Evolutionary conservation across 2,329 filamentous ascomycete genomes (phyloP).

Genomic region (Xylaria sp.): DNA sequence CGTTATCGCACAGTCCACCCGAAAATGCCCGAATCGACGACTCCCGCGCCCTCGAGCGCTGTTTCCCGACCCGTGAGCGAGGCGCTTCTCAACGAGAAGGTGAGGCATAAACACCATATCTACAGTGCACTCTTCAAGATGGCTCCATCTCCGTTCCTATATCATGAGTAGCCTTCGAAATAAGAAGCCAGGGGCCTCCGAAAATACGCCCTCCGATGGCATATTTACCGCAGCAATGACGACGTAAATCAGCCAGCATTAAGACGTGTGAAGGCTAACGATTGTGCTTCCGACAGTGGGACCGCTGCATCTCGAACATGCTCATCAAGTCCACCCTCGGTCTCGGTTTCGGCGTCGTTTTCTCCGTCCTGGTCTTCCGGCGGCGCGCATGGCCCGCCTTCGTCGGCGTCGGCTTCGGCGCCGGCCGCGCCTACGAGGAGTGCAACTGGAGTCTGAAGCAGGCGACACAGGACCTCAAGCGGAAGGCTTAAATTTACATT

Average conservation of each 20-base stretch:
- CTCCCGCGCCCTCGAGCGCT: constrained; percentile 55
- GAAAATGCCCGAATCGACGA: constrained; percentile 50
- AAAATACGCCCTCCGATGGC: neutral
- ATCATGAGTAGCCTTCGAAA: constrained; percentile 17
- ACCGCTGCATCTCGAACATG: constrained; percentile 94
- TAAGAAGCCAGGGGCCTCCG: neutral
- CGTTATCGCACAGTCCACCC: constrained; percentile 8
- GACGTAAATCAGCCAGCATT: neutral
- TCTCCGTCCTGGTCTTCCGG: constrained; percentile 97
- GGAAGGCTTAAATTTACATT: constrained; percentile 34
- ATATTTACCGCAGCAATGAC: constrained; percentile 18
- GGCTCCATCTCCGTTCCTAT: neutral
- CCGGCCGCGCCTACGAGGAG: constrained; percentile 95
- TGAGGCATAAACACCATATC: constrained; percentile 40
- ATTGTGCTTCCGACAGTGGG: constrained; percentile 61
- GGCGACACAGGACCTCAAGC: constrained; percentile 54
- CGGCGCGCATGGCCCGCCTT: constrained; percentile 97
- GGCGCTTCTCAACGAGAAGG: constrained; percentile 98
- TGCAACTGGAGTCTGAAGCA: constrained; percentile 77
- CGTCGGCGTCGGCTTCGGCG: constrained; percentile 89
- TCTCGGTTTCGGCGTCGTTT: constrained; percentile 95
- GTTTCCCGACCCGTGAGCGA: constrained; percentile 88
- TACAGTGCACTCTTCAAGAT: neutral
- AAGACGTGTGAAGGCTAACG: constrained; percentile 11
- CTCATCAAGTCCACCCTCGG: constrained; percentile 95